Evolutionary conservation across 1,139 yeast species (phyloP), one percentile per base, ranked within the genome.

Genomic region (Taphrina sp.): DNA sequence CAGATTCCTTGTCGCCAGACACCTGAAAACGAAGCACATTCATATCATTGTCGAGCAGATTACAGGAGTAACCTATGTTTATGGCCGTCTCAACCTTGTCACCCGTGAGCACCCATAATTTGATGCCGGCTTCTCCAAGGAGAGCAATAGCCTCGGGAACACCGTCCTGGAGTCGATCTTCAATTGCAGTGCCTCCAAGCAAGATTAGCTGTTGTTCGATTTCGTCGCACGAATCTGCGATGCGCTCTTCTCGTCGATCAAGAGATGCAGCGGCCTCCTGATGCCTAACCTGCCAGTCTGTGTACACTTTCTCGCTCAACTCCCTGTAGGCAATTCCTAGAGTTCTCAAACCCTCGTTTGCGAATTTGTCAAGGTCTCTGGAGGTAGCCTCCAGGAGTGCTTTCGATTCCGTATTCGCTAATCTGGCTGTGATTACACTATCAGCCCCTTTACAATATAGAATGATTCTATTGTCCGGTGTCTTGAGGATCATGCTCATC

Each of bases 1-100:
- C 69, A 12, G 70, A 71, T 31, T 68, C 66, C 31, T 75, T 70
- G 17, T 72, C 70, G 39, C 67, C 69, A 66, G 77, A 68, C 3
- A 79, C 76, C 58, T 77, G 70, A 14, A 90, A 77, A 16, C 90
- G 88, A 59, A 92, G 71, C 56, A 92, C 74, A 64, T 87, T 85
- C 98, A 92, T 92, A 37, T 82, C 86, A 64, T 80, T 87, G 61
- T 85, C 88, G 61, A 92, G 76, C 62, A 92, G 74, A 65, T 92
- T 92, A 76, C 97, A 92, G 10, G 96, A 88, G 68, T 88, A 92
- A 3, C 98, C 98, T 74, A 92, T 92, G 67, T 92, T 92, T 67
- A 92, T 92, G 7, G 98, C 98, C 29, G 98, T 92, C 72, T 92
- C 98, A 47, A 92, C 94, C 72, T 90, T 86, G 71, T 92, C 98